Evolutionary conservation across 2,329 filamentous ascomycete species (phyloP), one percentile per base, ranked within the genome.

Genomic region (Orbilia blumenaviensis): DNA sequence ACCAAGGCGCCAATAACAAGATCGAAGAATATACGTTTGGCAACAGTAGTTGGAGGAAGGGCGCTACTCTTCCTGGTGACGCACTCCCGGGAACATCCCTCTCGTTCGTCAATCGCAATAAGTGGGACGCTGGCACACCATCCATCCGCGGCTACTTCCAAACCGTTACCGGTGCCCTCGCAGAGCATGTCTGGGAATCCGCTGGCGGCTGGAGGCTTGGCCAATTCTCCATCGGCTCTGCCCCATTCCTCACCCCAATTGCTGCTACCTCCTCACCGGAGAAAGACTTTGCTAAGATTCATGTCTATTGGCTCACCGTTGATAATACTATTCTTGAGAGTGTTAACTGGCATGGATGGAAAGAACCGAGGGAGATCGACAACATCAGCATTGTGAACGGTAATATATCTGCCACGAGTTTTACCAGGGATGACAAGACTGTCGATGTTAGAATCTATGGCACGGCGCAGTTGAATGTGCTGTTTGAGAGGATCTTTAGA

Each of bases 81-180:
- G n/a, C 66, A 12, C 56, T 71, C 10, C 56, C 66, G 16, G 66
- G 66, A n/a, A 56, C 56, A 34, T 36, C 25, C 36, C 36, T 71
- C 36, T 27, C 66, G n/a, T 71, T 42, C 38, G 58, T 63, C 18
- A 71, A 71, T 38, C 66, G 66, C 18, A 54, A 64, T 6, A 0
- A 6, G 1, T 63, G 29, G 23, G 58, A 71, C 34, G 66, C 44
- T 3, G 25, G 6, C 27, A 18, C 56, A 21, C 66, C 66, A 32
- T 71, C 66, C 34, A 71, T 71, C 48, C 66, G 66, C 34, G 66
- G 66, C 23, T 71, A 71, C 58, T 71, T 71, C 66, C 66, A 71
- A 58, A 71, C 66, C 25, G 23, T 36, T 16, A 58, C 2, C 21
- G 66, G 66, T n/a, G 44, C 34, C 32, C 56, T 71, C 46, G 66